Evolutionary conservation across 768 basidiomycete genomes (phyloP).

Genomic region (Favolaschia claudopus): DNA sequence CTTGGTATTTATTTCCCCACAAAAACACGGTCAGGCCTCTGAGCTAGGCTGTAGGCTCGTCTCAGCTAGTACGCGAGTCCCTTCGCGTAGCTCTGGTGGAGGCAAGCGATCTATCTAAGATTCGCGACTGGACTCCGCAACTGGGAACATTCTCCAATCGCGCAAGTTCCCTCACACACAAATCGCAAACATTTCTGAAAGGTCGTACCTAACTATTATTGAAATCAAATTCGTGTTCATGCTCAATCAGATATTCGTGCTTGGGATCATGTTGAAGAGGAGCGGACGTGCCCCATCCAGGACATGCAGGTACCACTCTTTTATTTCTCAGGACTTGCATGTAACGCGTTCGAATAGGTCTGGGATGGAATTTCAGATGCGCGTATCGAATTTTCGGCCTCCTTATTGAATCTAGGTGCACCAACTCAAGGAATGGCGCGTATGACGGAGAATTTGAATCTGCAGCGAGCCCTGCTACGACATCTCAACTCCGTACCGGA

Average conservation of each 20-base stretch:
- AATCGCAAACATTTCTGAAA: conserved; percentile 70
- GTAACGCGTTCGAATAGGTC: conserved; percentile 54
- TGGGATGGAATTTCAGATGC: conserved; percentile 94
- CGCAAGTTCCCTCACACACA: conserved; percentile 85
- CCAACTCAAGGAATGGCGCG: conserved; percentile 68
- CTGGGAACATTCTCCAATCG: conserved; percentile 76
- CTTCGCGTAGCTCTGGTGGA: conserved; percentile 80
- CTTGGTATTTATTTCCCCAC: conserved; percentile 62
- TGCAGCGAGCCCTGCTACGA: conserved; percentile 84
- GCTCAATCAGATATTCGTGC: conserved; percentile 70
- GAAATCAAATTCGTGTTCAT: conserved; percentile 12
- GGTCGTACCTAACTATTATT: conserved; percentile 44
- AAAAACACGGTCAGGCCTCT: not conserved
- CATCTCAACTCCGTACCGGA: conserved; percentile 60
- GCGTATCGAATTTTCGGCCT: conserved; percentile 73
- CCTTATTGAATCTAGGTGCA: conserved; percentile 48
- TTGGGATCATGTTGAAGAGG: conserved; percentile 79
- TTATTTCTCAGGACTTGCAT: not conserved
- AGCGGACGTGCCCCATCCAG: conserved; percentile 75
- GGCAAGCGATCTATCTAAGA: conserved; percentile 75
- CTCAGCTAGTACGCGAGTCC: conserved; percentile 55
- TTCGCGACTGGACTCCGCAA: conserved; percentile 70
- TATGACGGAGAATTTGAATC: conserved; percentile 91
- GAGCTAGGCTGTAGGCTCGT: conserved; percentile 55
- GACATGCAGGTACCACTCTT: conserved; percentile 79